Conservation (phyloP, 345 rosid species). For the Euclidium syriacum region DNA sequence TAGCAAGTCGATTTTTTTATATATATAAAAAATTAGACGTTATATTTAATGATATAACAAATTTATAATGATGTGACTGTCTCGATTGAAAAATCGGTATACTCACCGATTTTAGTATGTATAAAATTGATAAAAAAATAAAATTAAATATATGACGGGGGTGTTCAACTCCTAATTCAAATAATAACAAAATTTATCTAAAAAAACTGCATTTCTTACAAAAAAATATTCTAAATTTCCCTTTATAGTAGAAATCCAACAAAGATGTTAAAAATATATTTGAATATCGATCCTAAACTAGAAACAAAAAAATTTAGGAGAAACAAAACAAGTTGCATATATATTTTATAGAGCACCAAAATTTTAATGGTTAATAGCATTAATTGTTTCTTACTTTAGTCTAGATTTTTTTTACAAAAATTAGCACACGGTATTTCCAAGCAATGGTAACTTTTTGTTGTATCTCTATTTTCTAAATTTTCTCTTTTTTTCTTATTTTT, state of each 20-base stretch:
- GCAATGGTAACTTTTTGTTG: conserved; percentile 1
- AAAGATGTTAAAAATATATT: conserved; percentile 8
- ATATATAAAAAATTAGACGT: too few relatives aligned
- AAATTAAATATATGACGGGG: too few relatives aligned
- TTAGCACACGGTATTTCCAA: conserved; percentile 11
- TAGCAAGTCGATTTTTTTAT: too few relatives aligned
- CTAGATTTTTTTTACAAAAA: conserved; percentile 28
- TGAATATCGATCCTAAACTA: conserved; percentile 16
- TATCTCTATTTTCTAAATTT: conserved; percentile 12
- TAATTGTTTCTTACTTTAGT: conserved; percentile 1
- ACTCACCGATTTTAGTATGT: too few relatives aligned
- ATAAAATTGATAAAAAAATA: too few relatives aligned
- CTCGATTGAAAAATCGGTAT: too few relatives aligned
- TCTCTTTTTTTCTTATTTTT: conserved; percentile 2
- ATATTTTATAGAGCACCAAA: background rate
- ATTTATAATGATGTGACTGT: too few relatives aligned
- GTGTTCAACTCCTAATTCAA: too few relatives aligned
- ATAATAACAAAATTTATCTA: background rate
- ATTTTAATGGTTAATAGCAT: conserved; percentile 11
- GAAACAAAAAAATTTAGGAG: conserved; percentile 2
- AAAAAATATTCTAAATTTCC: background rate
- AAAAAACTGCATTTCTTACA: background rate
- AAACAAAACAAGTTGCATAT: background rate
- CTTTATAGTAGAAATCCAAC: conserved; percentile 13
- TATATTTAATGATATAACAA: too few relatives aligned